Percentiles rank a stretch among this genome's conserved stretches.
Conservation (phyloP, 2,329 filamentous ascomycete species). For the Apiospora aurea region DNA sequence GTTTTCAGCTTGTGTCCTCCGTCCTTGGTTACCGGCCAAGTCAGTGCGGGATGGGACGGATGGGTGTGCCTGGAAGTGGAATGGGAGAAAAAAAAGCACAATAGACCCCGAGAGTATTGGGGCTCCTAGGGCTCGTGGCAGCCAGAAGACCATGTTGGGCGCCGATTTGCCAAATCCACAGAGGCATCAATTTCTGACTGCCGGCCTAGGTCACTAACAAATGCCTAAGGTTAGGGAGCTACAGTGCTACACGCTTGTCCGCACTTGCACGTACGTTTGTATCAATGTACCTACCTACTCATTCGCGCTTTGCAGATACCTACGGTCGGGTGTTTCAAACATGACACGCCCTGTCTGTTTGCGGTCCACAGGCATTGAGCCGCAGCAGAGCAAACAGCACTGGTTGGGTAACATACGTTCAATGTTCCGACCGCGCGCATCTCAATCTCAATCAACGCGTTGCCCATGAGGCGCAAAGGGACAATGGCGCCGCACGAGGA, state of each 20-base stretch:
- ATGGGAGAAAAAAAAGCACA: background rate
- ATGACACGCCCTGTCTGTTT: background rate
- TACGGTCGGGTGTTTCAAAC: background rate
- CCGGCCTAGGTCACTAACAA: background rate
- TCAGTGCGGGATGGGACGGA: background rate
- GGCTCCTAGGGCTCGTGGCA: background rate
- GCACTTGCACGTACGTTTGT: background rate
- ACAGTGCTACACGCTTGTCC: background rate
- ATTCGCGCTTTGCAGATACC: background rate
- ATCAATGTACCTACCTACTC: too few relatives aligned
- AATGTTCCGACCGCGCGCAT: conserved; percentile 1
- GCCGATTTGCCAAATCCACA: background rate
- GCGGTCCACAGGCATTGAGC: background rate
- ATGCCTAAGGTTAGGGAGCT: too few relatives aligned
- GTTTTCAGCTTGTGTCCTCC: conserved; percentile 13
- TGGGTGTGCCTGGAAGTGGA: background rate
- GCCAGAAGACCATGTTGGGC: background rate
- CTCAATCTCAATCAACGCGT: background rate
- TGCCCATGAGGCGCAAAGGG: conserved; percentile 8
- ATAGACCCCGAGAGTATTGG: background rate
- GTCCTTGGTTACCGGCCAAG: conserved; percentile 2
- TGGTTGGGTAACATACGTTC: background rate
- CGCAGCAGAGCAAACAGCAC: background rate
- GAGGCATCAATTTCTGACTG: background rate
- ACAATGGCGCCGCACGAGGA: background rate